Evolutionary conservation across 1,284 basidiomycete species (phyloP).

Genomic region (Spongiforma sp.): DNA sequence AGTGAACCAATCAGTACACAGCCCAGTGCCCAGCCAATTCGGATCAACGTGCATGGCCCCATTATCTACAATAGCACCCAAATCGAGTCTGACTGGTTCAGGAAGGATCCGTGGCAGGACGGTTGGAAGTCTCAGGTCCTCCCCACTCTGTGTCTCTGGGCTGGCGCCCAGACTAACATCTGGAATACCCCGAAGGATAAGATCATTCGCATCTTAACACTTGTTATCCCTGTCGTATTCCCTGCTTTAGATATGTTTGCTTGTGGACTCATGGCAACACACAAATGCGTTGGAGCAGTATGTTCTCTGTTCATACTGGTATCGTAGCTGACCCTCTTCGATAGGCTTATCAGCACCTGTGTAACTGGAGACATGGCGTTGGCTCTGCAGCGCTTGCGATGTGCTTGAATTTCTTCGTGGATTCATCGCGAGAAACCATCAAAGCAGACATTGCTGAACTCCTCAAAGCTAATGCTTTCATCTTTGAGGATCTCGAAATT

Average conservation of each 20-base stretch:
- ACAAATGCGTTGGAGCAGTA: neutral
- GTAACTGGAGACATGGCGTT: neutral
- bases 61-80: neutral
- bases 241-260: neutral
- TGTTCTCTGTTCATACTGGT: neutral
- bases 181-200: neutral
- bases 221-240: neutral
- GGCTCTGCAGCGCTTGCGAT: neutral
- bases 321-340: neutral
- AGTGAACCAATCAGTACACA: neutral
- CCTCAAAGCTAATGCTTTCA: neutral
- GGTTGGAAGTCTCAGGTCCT: neutral
- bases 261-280: neutral
- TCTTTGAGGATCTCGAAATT: neutral
- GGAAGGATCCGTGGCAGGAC: neutral
- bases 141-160: neutral
- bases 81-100: neutral
- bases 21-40: neutral
- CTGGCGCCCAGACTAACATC: neutral
- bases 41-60: neutral
- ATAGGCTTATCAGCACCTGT: slow-evolving; percentile 5
- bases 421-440: neutral
- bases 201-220: neutral
- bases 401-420: neutral
- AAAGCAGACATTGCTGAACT: neutral